Evolutionary conservation across 352 stramenopile species (phyloP).

Genomic region (Thraustochytrium sp.): DNA sequence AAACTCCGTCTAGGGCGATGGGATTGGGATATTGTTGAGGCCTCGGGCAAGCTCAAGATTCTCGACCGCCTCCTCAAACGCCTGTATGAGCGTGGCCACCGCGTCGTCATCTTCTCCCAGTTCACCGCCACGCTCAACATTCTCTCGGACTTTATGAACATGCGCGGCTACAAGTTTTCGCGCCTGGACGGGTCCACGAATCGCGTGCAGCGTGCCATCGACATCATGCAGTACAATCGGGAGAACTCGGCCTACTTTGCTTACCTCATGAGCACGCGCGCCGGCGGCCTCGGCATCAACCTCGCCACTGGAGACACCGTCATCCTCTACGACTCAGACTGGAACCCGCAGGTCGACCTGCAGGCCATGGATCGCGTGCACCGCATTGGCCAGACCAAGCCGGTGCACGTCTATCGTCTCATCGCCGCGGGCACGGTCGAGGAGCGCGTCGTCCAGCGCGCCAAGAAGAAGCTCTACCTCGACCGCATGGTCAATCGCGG

Average conservation of each 20-base stretch:
- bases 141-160: slow-evolving; percentile 19
- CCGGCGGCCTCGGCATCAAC: slow-evolving; percentile 96
- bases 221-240: slow-evolving; percentile 84
- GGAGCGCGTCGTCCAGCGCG: slow-evolving; percentile 81
- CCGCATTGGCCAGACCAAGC: slow-evolving; percentile 78
- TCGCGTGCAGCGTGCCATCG: slow-evolving; percentile 9
- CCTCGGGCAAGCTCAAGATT: slow-evolving; percentile 54
- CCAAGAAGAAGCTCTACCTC: slow-evolving; percentile 78
- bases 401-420: slow-evolving; percentile 84
- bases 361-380: slow-evolving; percentile 81
- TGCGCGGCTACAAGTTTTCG: slow-evolving; percentile 36
- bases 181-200: slow-evolving; percentile 39
- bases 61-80: slow-evolving; percentile 69
- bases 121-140: slow-evolving; percentile 81
- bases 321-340: slow-evolving; percentile 71
- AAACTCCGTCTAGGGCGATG: too few relatives aligned
- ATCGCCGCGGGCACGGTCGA: slow-evolving; percentile 87
- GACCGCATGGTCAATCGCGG: slow-evolving; percentile 77
- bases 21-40: slow-evolving; percentile 50
- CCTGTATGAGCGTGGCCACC: slow-evolving; percentile 70
- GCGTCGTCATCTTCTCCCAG: slow-evolving; percentile 85
- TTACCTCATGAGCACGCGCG: slow-evolving; percentile 93
- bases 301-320: slow-evolving; percentile 75
- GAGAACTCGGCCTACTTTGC: slow-evolving; percentile 86
- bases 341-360: slow-evolving; percentile 71